phyloP scores from a whole-genome alignment of 169 alveolate genomes.

The Plasmodium fragile region DNA sequence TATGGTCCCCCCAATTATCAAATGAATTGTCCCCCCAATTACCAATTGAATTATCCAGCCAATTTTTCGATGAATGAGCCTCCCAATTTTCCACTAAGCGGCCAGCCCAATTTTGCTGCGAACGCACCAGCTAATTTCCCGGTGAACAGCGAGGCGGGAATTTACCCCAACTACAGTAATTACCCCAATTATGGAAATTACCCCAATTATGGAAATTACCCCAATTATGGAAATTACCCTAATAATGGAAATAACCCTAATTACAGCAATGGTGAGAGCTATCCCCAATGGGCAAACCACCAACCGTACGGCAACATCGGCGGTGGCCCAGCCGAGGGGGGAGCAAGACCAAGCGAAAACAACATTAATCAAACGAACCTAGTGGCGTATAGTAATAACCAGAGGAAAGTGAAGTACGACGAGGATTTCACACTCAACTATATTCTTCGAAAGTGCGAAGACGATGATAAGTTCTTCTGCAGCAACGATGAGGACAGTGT shows the following conservation, averaged over 20 bases:
- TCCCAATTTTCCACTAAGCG: no score
- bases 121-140: neutral
- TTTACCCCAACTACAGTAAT: neutral
- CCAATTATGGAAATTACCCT: neutral
- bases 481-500: conserved; percentile 21
- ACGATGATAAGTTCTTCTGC: conserved; percentile 60
- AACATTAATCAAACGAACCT: conserved; percentile 31
- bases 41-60: neutral
- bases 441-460: conserved; percentile 59
- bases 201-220: neutral
- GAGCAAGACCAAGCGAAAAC: neutral
- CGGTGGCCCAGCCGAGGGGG: neutral
- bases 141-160: neutral
- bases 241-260: neutral
- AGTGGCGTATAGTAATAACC: conserved; percentile 49
- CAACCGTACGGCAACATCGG: neutral
- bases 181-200: neutral
- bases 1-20: neutral
- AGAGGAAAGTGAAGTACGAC: conserved; percentile 23
- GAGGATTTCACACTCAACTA: conserved; percentile 66
- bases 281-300: neutral
- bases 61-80: neutral
- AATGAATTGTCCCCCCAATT: neutral
- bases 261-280: neutral
- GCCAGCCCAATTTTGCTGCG: neutral